These are phyloP conservation scores for Penicillium robsamsonii DNA, from an alignment of 495 filamentous ascomycete species.

Conservation along the genomic window DNA sequence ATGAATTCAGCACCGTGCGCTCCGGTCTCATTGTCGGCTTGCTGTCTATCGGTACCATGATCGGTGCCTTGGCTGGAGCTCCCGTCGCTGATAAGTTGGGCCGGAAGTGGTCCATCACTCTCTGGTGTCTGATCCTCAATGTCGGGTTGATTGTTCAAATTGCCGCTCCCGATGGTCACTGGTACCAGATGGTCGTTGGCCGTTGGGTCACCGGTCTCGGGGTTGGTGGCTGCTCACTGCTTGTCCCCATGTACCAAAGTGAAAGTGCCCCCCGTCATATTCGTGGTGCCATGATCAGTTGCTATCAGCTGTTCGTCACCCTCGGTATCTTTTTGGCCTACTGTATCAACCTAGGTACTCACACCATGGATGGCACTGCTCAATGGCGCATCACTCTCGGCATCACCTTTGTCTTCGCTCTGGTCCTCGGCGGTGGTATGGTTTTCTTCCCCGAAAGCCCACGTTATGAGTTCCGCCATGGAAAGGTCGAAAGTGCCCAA, in stretches of 20 bases:
- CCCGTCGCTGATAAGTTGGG: constrained; percentile 52
- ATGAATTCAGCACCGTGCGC: constrained; percentile 48
- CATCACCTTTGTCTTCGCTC: constrained; percentile 69
- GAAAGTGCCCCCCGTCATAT: constrained; percentile 66
- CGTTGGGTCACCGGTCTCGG: constrained; percentile 63
- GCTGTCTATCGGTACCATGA: constrained; percentile 63
- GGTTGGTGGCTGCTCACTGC: constrained; percentile 66
- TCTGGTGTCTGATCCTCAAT: constrained; percentile 60
- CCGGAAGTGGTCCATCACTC: constrained; percentile 51
- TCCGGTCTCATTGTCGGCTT: constrained; percentile 55
- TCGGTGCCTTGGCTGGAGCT: constrained; percentile 62
- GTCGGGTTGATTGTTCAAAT: constrained; percentile 68
- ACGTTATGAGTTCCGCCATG: constrained; percentile 64
- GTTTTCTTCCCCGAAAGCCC: constrained; percentile 69
- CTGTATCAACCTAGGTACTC: constrained; percentile 76
- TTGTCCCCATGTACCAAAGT: constrained; percentile 72
- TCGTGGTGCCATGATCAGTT: constrained; percentile 64
- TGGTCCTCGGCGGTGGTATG: constrained; percentile 72
- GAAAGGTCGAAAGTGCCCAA: constrained; percentile 61
- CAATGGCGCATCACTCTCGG: constrained; percentile 81
- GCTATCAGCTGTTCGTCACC: constrained; percentile 87
- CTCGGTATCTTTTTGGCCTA: constrained; percentile 79
- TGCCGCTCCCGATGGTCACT: constrained; percentile 49
- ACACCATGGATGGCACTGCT: constrained; percentile 42
- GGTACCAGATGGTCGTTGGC: constrained; percentile 55